These are phyloP conservation scores for Panicum hallii DNA, from an alignment of 202 grass and related monocot species.

Conservation along the genomic window DNA sequence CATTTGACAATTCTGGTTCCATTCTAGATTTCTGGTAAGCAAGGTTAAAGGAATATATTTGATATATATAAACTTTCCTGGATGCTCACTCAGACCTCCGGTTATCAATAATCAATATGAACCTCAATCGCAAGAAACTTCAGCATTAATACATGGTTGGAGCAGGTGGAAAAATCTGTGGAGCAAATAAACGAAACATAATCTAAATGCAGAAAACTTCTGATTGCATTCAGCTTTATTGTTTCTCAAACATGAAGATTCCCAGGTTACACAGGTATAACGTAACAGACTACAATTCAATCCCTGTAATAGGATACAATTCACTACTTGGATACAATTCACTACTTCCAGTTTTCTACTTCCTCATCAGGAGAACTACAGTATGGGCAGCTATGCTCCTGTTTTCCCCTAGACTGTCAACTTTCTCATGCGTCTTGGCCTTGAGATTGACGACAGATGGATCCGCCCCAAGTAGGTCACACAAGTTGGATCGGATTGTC, in stretches of 20 bases:
- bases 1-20: background rate
- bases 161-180: background rate
- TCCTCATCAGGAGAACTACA: constrained; percentile 91
- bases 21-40: background rate
- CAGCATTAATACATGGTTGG: background rate
- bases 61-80: background rate
- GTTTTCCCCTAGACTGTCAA: constrained; percentile 97
- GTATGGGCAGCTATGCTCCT: constrained; percentile 98
- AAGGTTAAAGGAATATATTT: background rate
- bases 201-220: background rate
- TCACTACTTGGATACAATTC: background rate
- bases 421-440: constrained; percentile 97
- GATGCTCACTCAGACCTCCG: background rate
- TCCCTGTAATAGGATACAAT: constrained; percentile 18
- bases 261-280: background rate
- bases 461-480: constrained; percentile 78
- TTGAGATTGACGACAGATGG: constrained; percentile 95
- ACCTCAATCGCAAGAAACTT: background rate
- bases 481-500: constrained; percentile 83
- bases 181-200: background rate
- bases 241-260: constrained; percentile 1
- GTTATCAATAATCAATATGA: background rate
- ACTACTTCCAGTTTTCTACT: constrained; percentile 45
- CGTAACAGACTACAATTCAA: constrained; percentile 30
- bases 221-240: constrained; percentile 36